phyloP scores from a whole-genome alignment of 192 early-diverging fungal species.

The Diversispora eburnea region DNA sequence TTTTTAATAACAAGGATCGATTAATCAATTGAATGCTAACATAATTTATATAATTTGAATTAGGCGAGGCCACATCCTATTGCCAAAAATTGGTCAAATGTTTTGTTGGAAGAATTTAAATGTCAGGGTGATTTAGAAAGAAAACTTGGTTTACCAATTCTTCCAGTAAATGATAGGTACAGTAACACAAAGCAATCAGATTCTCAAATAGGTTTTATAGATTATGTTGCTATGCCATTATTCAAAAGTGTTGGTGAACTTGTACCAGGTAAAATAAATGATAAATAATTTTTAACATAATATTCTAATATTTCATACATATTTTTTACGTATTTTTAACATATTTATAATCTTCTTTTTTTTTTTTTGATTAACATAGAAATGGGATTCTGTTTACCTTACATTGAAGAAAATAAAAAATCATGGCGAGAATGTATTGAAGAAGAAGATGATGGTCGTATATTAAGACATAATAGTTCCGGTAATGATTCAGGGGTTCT shows the following conservation, averaged over 20 bases:
- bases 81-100: constrained; percentile 63
- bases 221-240: constrained; percentile 49
- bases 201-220: constrained; percentile 52
- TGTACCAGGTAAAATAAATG: constrained; percentile 38
- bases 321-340: neutral
- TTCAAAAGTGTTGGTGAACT: constrained; percentile 46
- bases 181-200: constrained; percentile 45
- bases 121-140: constrained; percentile 72
- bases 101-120: constrained; percentile 66
- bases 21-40: neutral
- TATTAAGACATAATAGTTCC: constrained; percentile 8
- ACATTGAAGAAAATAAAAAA: constrained; percentile 36
- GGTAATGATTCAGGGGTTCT: constrained; percentile 1
- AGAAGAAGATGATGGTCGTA: constrained; percentile 1
- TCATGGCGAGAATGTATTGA: constrained; percentile 39
- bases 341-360: neutral
- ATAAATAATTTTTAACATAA: neutral
- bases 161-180: constrained; percentile 46
- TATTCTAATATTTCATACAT: neutral
- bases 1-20: neutral
- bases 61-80: constrained; percentile 67
- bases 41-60: neutral
- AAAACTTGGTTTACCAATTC: constrained; percentile 54
- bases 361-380: constrained; percentile 26
- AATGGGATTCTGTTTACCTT: constrained; percentile 38